Evolutionary conservation across 257 asterid genomes (phyloP).

Genomic region (Salvia miltiorrhiza): DNA sequence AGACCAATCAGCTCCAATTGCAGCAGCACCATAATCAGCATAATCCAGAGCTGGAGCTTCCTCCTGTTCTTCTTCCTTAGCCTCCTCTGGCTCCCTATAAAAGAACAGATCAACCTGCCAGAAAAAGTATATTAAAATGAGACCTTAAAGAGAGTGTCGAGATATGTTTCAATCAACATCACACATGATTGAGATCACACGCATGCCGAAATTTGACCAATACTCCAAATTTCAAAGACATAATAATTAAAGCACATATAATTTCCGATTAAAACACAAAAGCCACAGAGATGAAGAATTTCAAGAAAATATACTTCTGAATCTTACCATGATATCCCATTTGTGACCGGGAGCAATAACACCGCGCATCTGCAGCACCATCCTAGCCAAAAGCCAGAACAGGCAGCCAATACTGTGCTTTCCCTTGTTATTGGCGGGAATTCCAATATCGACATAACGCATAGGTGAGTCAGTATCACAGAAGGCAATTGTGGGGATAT

Average conservation of each 20-base stretch:
- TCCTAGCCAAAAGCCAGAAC: constrained; percentile 52
- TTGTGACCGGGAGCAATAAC: constrained; percentile 42
- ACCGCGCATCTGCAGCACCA: constrained; percentile 57
- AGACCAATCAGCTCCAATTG: constrained; percentile 39
- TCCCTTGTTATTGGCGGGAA: constrained; percentile 60
- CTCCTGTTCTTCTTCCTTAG: constrained; percentile 43
- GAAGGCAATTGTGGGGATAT: constrained; percentile 48
- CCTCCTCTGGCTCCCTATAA: constrained; percentile 44
- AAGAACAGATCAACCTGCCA: constrained; percentile 43
- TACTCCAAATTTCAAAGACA: neutral
- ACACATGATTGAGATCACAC: no score
- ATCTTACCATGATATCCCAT: constrained; percentile 46
- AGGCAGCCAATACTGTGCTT: constrained; percentile 52
- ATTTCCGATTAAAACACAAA: no score
- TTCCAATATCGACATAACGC: constrained; percentile 53
- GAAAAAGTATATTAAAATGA: neutral
- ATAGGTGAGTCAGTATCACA: constrained; percentile 53
- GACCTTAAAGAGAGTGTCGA: neutral
- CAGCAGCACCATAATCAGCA: constrained; percentile 30
- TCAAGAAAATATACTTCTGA: no score
- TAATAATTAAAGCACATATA: neutral
- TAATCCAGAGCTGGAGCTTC: constrained; percentile 40
- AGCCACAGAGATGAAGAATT: no score
- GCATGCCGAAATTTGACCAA: no score
- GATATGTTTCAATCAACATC: neutral